Percentiles rank a stretch among this genome's conserved stretches.
Evolutionary conservation across 2,329 filamentous ascomycete species (phyloP).

Genomic region (Balansia obtecta): DNA sequence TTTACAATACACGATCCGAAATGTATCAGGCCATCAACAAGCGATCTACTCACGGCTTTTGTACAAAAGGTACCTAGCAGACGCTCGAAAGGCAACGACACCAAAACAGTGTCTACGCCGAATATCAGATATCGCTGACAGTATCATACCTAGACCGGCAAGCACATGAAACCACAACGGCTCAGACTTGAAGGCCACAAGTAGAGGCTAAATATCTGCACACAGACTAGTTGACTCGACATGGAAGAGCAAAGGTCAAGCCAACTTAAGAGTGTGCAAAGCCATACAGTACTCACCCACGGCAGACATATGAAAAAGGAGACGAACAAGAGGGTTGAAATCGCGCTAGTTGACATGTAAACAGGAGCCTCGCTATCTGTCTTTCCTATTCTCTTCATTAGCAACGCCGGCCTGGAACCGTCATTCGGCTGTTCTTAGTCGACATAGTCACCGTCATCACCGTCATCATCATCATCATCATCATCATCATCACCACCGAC

Average conservation of each 20-base stretch:
- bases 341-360: background rate
- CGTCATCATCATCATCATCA: slow-evolving; percentile 32
- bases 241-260: slow-evolving; percentile 60
- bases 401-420: background rate
- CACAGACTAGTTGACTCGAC: slow-evolving; percentile 92
- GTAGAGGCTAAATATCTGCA: slow-evolving; percentile 62
- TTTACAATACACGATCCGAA: background rate
- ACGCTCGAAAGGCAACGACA: slow-evolving; percentile 18
- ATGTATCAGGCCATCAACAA: slow-evolving; percentile 19
- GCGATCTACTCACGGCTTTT: slow-evolving; percentile 16
- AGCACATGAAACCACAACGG: slow-evolving; percentile 38
- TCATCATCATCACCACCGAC: slow-evolving; percentile 50
- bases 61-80: slow-evolving; percentile 23
- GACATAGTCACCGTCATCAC: slow-evolving; percentile 29
- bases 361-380: background rate
- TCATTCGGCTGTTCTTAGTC: slow-evolving; percentile 13
- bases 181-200: slow-evolving; percentile 24
- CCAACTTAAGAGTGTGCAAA: slow-evolving; percentile 97
- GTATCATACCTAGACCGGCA: slow-evolving; percentile 17
- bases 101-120: slow-evolving; percentile 17
- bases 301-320: slow-evolving; percentile 1
- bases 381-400: slow-evolving; percentile 1
- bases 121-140: slow-evolving; percentile 15
- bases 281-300: slow-evolving; percentile 6
- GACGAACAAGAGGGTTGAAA: background rate